These are phyloP conservation scores for Pleurotus cornucopiae DNA, from an alignment of 768 basidiomycete genomes.

Conservation along the genomic window DNA sequence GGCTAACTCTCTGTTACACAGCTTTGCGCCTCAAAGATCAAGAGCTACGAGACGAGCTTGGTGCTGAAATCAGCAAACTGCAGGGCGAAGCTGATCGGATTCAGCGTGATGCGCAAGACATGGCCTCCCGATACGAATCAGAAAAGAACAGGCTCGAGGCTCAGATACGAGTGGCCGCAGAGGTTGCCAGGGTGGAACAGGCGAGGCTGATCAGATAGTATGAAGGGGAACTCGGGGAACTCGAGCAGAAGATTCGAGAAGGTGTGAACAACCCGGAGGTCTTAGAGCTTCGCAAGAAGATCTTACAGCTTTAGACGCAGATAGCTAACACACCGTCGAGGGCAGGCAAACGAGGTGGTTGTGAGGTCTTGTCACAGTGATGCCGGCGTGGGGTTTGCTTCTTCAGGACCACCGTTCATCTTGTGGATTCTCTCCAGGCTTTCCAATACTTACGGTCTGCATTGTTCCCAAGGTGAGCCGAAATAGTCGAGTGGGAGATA, in stretches of 20 bases:
- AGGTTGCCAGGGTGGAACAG: neutral
- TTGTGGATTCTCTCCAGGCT: too few relatives aligned
- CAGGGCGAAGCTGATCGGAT: neutral
- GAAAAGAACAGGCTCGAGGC: neutral
- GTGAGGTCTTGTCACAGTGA: neutral
- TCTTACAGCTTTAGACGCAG: neutral
- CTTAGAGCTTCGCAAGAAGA: neutral
- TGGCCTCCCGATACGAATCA: conserved; percentile 1
- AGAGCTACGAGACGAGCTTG: neutral
- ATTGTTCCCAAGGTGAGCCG: too few relatives aligned
- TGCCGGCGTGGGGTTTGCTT: too few relatives aligned
- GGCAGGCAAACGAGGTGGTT: neutral
- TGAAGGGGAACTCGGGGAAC: neutral
- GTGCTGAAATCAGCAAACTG: neutral
- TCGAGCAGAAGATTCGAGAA: neutral
- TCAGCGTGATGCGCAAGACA: neutral
- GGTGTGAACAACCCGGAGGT: neutral
- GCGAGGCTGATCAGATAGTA: neutral
- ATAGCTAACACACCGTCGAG: neutral
- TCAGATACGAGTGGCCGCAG: conserved; percentile 1
- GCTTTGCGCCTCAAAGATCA: neutral
- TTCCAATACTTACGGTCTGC: too few relatives aligned
- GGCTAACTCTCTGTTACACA: neutral
- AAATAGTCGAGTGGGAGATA: too few relatives aligned
- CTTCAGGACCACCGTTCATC: too few relatives aligned